Evolutionary conservation across 768 basidiomycete species (phyloP), one percentile per base, ranked within the genome.

Genomic region (Mycena leptocephala): DNA sequence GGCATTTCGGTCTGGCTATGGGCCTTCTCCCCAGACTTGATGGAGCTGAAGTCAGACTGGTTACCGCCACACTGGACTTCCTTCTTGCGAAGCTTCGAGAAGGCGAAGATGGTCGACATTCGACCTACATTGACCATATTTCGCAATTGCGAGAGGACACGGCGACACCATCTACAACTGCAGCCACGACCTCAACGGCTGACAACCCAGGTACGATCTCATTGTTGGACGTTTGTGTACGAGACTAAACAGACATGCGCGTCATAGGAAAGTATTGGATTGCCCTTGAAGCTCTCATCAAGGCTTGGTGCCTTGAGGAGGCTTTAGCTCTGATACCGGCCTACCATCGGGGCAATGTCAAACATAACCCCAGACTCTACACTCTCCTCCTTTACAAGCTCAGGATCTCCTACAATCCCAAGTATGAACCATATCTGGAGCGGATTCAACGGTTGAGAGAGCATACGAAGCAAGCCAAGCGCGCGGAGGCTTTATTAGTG

Each of bases 231-330:
- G n/a, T n/a, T n/a, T n/a, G n/a, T n/a, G n/a, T n/a, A n/a, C n/a
- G n/a, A n/a, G n/a, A n/a, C n/a, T n/a, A n/a, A n/a, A n/a, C n/a
- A n/a, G n/a, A n/a, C n/a, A n/a, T n/a, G n/a, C n/a, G n/a, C n/a
- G n/a, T n/a, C n/a, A n/a, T n/a, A n/a, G n/a, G n/a, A n/a, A n/a
- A n/a, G n/a, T n/a, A n/a, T n/a, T n/a, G n/a, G n/a, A n/a, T n/a
- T 55, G 74, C 68, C 18, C 53, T 76, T 18, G 6, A 37, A 32
- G 43, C 58, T 22, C 68, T 78, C 37, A 64, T 63, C 24, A 58
- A n/a, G n/a, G 74, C 77, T 48, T 75, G 77, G 74, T 75, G 74
- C 37, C 63, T 78, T 14, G 32, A 66, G 5, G 77, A 78, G 51
- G 74, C 77, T 24, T 14, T 70, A 20, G 70, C 74, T 32, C 30